Evolutionary conservation across 2,329 filamentous ascomycete genomes (phyloP).

Genomic region (Herpotrichia juniperi): DNA sequence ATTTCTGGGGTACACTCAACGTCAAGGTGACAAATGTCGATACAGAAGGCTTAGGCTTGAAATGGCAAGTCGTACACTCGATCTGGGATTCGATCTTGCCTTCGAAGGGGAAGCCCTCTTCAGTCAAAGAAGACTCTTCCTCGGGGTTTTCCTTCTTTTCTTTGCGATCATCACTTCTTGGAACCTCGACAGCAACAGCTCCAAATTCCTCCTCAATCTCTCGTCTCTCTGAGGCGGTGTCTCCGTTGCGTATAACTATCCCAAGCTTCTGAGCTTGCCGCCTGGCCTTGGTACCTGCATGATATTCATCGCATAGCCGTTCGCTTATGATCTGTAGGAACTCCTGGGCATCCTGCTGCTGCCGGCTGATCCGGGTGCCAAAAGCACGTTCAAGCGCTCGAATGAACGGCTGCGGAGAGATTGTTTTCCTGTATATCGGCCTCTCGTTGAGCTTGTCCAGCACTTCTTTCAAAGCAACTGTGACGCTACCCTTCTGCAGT

Average conservation of each 20-base stretch:
- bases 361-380: slow-evolving; percentile 85
- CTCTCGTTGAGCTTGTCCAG: slow-evolving; percentile 91
- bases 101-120: slow-evolving; percentile 88
- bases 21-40: slow-evolving; percentile 93
- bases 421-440: slow-evolving; percentile 91
- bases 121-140: slow-evolving; percentile 39
- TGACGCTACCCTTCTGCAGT: slow-evolving; percentile 82
- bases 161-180: slow-evolving; percentile 39
- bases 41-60: slow-evolving; percentile 81
- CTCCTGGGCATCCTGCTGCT: slow-evolving; percentile 97
- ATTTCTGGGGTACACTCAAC: slow-evolving; percentile 83
- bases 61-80: slow-evolving; percentile 87
- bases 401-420: slow-evolving; percentile 86
- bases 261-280: slow-evolving; percentile 55
- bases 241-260: slow-evolving; percentile 21
- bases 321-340: slow-evolving; percentile 95
- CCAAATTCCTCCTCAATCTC: slow-evolving; percentile 36
- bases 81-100: slow-evolving; percentile 93
- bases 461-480: slow-evolving; percentile 87
- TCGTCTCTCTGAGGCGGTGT: slow-evolving; percentile 22
- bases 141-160: slow-evolving; percentile 36
- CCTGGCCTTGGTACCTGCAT: slow-evolving; percentile 79
- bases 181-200: slow-evolving; percentile 22
- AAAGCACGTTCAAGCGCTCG: slow-evolving; percentile 84
- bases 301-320: slow-evolving; percentile 90